Conservation (phyloP, 148 eudicot species). For the Talinum fruticosum region DNA sequence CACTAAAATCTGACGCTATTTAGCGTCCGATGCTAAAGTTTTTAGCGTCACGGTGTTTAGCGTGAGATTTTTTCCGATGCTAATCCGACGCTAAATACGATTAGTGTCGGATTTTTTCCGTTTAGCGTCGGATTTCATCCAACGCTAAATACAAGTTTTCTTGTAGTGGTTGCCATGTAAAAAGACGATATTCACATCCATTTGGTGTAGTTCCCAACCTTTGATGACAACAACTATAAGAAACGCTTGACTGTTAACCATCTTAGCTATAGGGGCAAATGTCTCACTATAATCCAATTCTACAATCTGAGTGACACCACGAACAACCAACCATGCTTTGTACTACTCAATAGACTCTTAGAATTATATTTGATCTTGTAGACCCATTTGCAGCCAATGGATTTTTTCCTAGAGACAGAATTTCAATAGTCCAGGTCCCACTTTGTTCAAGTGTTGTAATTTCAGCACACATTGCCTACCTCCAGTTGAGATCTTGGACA, state of each 20-base stretch:
- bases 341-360: background rate
- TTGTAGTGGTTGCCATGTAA: background rate
- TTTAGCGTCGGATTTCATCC: too few species aligned
- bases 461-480: background rate
- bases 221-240: background rate
- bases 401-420: background rate
- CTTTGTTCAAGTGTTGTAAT: background rate
- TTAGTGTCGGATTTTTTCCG: too few species aligned
- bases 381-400: too few species aligned
- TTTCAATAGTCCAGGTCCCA: background rate
- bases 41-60: too few species aligned
- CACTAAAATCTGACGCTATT: too few species aligned
- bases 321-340: background rate
- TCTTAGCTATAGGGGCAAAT: background rate
- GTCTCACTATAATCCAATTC: background rate
- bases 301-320: background rate
- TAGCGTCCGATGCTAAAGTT: too few species aligned
- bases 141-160: too few species aligned
- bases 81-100: too few species aligned
- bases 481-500: too few species aligned
- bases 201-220: background rate
- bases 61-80: too few species aligned
- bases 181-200: background rate
- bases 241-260: background rate
- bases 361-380: too few species aligned